Evolutionary conservation across 305 asterid genomes (phyloP), one percentile per base, ranked within the genome.

Genomic region (Striga hermonthica): DNA sequence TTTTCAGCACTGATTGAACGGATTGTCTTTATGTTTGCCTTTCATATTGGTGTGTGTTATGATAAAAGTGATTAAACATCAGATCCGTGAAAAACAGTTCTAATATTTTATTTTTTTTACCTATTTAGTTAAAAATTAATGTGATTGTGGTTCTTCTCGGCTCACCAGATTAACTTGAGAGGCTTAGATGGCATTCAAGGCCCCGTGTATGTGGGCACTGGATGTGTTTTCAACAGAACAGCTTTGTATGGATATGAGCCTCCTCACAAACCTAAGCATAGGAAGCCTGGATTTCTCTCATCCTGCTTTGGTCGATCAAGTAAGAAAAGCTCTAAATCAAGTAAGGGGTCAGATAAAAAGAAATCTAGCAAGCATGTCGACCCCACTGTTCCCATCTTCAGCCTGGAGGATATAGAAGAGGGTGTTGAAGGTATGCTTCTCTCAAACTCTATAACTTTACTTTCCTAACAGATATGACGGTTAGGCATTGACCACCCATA

Each of bases 181-280:
- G 97, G 97, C 76, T 73, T 89, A 74, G 95, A 89, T 76, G 97
- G 97, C 64, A 81, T 89, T 80, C 96, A 89, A 82, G 96, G 96
- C 67, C 96, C 96, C 47, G 96, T 89, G 44, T 89, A 89, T 22
- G 96, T 89, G 76, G 97, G 97, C 71, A 89, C 97, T 58, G 97
- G 97, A 64, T 89, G 97, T 73, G 95, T 85, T 74, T 89, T 89
- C 65, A 89, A 87, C 75, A 82, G 97, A 79, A 87, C 95, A 65
- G 95, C 97, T 14, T 79, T 89, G 68, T 89, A 89, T 76, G 97
- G 95, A 28, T 87, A 87, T 61, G 97, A 89, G 76, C 97, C 97
- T 74, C 97, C 97, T 10, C 74, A 78, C 75, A 89, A 86, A 78
- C 96, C 96, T 60, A 89, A 89, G 82, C 76, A 81, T 59, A 86